phyloP scores from a whole-genome alignment of 768 basidiomycete species.

The Polyporus arcularius region DNA sequence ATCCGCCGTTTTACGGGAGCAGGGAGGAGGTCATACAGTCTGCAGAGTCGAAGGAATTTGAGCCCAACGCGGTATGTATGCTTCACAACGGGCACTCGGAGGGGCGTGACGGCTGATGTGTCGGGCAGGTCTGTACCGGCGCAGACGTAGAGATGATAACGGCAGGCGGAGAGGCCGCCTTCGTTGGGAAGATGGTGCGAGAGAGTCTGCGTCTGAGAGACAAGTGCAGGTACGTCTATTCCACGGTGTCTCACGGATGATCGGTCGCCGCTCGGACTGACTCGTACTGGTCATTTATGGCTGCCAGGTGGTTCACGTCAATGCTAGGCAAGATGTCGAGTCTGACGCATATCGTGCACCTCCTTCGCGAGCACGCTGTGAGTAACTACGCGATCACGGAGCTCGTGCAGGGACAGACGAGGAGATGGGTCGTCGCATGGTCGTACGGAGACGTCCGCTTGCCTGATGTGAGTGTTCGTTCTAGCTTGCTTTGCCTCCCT shows the following conservation, averaged over 20 bases:
- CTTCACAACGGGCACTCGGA: background rate
- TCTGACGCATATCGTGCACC: slow-evolving; percentile 57
- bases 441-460: slow-evolving; percentile 64
- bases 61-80: slow-evolving; percentile 70
- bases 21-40: slow-evolving; percentile 63
- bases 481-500: no score
- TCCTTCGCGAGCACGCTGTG: slow-evolving; percentile 63
- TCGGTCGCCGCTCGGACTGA: background rate
- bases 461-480: slow-evolving; percentile 65
- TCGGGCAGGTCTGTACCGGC: slow-evolving; percentile 77
- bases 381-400: slow-evolving; percentile 85
- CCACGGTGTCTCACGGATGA: no score
- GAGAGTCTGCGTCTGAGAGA: slow-evolving; percentile 61
- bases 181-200: slow-evolving; percentile 73
- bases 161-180: slow-evolving; percentile 79
- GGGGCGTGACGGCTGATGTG: background rate
- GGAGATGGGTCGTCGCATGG: slow-evolving; percentile 94
- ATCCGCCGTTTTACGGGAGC: slow-evolving; percentile 93
- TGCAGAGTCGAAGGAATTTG: slow-evolving; percentile 60
- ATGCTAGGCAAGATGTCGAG: slow-evolving; percentile 89
- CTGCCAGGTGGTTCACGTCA: slow-evolving; percentile 84
- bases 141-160: slow-evolving; percentile 88
- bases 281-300: background rate
- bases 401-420: slow-evolving; percentile 83
- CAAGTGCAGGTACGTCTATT: slow-evolving; percentile 55